Conservation (phyloP, 495 filamentous ascomycete genomes). For the Neurospora tetraspora region DNA sequence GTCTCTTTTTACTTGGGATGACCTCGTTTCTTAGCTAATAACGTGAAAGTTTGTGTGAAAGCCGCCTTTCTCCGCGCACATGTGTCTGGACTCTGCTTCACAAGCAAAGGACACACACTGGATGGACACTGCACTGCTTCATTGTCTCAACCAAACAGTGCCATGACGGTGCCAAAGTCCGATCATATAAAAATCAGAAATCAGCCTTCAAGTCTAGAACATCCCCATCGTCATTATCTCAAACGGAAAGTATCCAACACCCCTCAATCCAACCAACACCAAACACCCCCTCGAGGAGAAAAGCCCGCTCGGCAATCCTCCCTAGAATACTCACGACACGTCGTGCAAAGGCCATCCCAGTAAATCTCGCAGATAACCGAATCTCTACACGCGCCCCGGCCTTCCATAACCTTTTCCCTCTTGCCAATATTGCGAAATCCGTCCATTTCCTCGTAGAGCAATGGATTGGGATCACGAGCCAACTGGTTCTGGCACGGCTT, state of each 20-base stretch:
- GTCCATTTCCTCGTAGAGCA: neutral
- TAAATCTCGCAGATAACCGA: neutral
- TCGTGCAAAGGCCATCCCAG: neutral
- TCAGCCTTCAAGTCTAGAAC: neutral
- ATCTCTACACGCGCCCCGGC: neutral
- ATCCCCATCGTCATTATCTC: neutral
- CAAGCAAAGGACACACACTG: neutral
- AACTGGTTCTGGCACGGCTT: neutral
- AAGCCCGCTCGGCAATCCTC: neutral
- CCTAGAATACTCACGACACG: neutral
- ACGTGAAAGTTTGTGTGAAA: neutral
- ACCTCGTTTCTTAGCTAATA: neutral
- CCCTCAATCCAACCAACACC: neutral
- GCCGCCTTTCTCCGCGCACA: neutral
- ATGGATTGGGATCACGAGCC: neutral
- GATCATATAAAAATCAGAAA: neutral
- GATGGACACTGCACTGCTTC: neutral
- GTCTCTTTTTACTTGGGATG: neutral
- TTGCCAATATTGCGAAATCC: neutral
- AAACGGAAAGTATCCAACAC: neutral
- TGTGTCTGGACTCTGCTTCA: neutral
- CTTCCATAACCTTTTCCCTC: neutral
- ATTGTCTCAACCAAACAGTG: neutral
- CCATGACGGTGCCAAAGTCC: neutral
- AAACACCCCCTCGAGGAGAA: neutral